These are phyloP conservation scores for Podospora pseudopauciseta DNA, from an alignment of 495 filamentous ascomycete species.

Conservation along the genomic window DNA sequence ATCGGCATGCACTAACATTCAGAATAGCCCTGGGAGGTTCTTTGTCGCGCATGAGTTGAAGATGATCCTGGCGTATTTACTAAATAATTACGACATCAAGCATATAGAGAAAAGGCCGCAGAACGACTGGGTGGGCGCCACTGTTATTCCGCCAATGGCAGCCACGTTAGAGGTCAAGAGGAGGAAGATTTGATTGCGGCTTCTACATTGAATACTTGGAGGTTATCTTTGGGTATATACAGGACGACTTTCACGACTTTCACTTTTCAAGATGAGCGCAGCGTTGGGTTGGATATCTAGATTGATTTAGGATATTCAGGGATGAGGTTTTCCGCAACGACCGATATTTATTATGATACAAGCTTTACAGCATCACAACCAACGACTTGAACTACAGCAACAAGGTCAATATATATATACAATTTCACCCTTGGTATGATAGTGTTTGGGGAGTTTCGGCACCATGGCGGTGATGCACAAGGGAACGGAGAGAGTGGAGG, in stretches of 20 bases:
- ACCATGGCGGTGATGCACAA: too few species aligned
- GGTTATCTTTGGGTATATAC: background rate
- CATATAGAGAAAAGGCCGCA: slow-evolving; percentile 26
- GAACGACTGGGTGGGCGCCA: slow-evolving; percentile 32
- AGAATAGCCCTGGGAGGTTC: slow-evolving; percentile 40
- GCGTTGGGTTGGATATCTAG: too few species aligned
- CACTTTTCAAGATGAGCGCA: background rate
- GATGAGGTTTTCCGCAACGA: too few species aligned
- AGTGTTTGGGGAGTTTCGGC: too few species aligned
- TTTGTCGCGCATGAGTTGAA: slow-evolving; percentile 45
- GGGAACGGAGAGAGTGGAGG: too few species aligned
- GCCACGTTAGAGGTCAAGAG: slow-evolving; percentile 26
- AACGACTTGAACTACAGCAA: too few species aligned
- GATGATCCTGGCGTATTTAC: slow-evolving; percentile 37
- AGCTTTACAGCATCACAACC: too few species aligned
- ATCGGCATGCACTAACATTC: background rate
- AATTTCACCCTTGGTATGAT: too few species aligned
- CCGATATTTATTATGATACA: too few species aligned
- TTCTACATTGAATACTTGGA: background rate
- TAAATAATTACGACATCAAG: slow-evolving; percentile 43
- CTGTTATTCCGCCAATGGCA: slow-evolving; percentile 29
- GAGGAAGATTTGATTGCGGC: background rate
- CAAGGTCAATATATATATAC: too few species aligned
- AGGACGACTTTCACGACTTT: background rate
- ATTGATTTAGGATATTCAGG: too few species aligned